These are phyloP conservation scores for Alternaria brassicae DNA, from an alignment of 2,329 filamentous ascomycete genomes.

Conservation along the genomic window DNA sequence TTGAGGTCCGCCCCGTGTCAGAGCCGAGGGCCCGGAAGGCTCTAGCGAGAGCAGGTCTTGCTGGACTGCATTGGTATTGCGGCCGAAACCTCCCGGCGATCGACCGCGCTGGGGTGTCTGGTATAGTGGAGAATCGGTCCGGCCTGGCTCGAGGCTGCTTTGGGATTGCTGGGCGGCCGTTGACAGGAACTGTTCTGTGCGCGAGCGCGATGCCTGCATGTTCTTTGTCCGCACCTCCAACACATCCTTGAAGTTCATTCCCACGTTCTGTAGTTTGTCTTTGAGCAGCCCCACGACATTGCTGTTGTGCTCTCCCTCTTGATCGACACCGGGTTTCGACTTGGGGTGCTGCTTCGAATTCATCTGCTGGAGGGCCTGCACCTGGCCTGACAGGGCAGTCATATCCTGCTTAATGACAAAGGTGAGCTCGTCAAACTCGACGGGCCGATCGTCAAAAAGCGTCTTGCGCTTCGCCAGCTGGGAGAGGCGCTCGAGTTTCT, in stretches of 20 bases:
- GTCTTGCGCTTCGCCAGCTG: constrained; percentile 96
- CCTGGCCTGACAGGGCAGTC: constrained; percentile 83
- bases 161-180: constrained; percentile 81
- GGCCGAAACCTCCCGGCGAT: constrained; percentile 54
- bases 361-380: constrained; percentile 79
- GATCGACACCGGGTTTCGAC: constrained; percentile 60
- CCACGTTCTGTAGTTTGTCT: constrained; percentile 89
- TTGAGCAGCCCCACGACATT: constrained; percentile 93
- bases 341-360: constrained; percentile 77
- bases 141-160: constrained; percentile 64
- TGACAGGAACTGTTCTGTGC: constrained; percentile 96
- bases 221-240: constrained; percentile 96
- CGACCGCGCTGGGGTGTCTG: constrained; percentile 74
- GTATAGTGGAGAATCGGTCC: constrained; percentile 86
- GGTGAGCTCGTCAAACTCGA: constrained; percentile 96
- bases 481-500: constrained; percentile 90
- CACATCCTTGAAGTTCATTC: constrained; percentile 96
- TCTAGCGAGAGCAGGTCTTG: constrained; percentile 83
- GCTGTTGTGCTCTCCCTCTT: constrained; percentile 97
- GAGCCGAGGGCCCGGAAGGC: constrained; percentile 61
- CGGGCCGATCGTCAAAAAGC: constrained; percentile 93
- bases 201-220: constrained; percentile 88
- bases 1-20: constrained; percentile 59
- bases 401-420: constrained; percentile 99
- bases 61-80: constrained; percentile 54